Base-by-base conservation (phyloP, 176 grass and related monocot species). In the Tuctoria greenei region DNA sequence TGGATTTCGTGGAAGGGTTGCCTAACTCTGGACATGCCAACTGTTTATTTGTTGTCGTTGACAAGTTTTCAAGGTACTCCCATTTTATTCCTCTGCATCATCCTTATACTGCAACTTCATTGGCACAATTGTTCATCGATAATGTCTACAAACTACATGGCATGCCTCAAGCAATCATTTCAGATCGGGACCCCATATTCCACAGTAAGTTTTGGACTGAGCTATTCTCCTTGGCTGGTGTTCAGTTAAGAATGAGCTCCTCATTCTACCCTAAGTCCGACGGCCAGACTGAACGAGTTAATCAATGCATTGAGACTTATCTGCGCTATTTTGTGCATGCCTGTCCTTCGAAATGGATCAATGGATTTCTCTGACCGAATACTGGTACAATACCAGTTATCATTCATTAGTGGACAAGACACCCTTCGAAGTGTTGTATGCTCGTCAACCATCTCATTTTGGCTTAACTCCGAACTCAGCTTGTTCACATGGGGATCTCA, bases 121-220 rank as follows among this genome's bases (percentile, higher is more conserved):
- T 34, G 0, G 31, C 61, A 2, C 17, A 38, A 8, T 0, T 4
- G 0, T 64, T 20, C 1, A 4, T 64, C 0, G 0, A 0, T 0
- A 2, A 37, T 0, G 3, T 64, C 0, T 64, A 64, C 6, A 18
- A 10, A 0, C 6, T 64, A 0, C 61, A 64, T 5, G 34, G 61
- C 0, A 1, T 64, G 16, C 61, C 61, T 0, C 0, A 0, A 0
- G 0, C 61, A 0, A 6, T 63, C 0, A 1, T 62, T 0, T 36
- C 28, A 0, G 28, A 63, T 0, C 5, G 60, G 7, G 61, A 63
- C 12, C 13, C 2, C 4, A 15, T 46, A 3, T 46, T 46, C 12
- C 3, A 10, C 3, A 46, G 44, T 15, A 2, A 4, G 0, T 15
- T 63, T 2, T 63, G 28, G 60, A 1, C 0, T 0, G 14, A 35